Percentiles rank a stretch among this genome's conserved stretches.
These are phyloP conservation scores for Trichoderma atrobrunneum DNA, from an alignment of 2,329 filamentous ascomycete genomes.

Conservation along the genomic window DNA sequence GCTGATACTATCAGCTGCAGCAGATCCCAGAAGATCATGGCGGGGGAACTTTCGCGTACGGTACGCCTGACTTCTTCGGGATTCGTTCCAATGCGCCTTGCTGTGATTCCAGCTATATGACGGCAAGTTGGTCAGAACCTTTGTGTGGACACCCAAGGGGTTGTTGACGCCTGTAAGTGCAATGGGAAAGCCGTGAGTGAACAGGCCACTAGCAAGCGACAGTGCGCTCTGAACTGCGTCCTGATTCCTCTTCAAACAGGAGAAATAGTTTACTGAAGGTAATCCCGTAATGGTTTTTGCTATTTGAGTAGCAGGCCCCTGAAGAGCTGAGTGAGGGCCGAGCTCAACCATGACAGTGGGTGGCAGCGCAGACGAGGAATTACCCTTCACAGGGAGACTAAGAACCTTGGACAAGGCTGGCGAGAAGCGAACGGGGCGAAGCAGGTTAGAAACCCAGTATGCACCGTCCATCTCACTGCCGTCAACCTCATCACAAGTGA, in stretches of 20 bases:
- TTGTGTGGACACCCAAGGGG: not conserved
- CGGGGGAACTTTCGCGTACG: slow-evolving; percentile 22
- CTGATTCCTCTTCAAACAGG: slow-evolving; percentile 14
- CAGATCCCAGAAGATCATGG: slow-evolving; percentile 30
- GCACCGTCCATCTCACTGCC: slow-evolving; percentile 9
- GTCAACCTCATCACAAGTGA: slow-evolving; percentile 6
- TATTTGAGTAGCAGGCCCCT: slow-evolving; percentile 11
- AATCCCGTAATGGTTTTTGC: not conserved
- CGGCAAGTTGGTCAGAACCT: slow-evolving; percentile 24
- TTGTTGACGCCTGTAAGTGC: slow-evolving; percentile 8
- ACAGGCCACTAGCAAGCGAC: not conserved
- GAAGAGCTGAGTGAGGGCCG: slow-evolving; percentile 19
- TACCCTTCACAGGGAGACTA: not conserved
- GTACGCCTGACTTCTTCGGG: slow-evolving; percentile 27
- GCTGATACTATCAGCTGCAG: slow-evolving; percentile 22
- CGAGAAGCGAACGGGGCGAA: slow-evolving; percentile 17
- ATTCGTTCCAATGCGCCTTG: slow-evolving; percentile 24
- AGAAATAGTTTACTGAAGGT: not conserved
- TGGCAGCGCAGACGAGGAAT: not conserved
- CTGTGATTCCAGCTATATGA: slow-evolving; percentile 28
- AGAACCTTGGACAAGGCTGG: slow-evolving; percentile 11
- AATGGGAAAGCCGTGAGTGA: slow-evolving; percentile 8
- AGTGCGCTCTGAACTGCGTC: not conserved
- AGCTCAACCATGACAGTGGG: slow-evolving; percentile 18
- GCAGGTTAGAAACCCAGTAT: slow-evolving; percentile 19